These are phyloP conservation scores for Backusella sp. DNA, from an alignment of 192 early-diverging fungal genomes.

Conservation along the genomic window DNA sequence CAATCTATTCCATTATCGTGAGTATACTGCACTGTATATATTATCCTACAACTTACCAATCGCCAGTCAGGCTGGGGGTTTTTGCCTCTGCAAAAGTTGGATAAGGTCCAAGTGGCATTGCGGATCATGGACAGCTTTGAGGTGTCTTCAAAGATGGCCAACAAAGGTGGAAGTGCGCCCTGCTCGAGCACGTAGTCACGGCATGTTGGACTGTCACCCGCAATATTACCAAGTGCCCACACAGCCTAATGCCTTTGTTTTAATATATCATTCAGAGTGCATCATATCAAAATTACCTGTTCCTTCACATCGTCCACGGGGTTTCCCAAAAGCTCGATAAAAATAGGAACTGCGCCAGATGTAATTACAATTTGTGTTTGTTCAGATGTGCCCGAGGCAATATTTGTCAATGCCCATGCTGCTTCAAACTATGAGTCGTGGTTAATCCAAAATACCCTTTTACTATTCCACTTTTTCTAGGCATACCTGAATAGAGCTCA, in stretches of 20 bases:
- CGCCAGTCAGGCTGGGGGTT: constrained; percentile 70
- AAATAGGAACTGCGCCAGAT: constrained; percentile 46
- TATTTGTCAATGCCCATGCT: constrained; percentile 55
- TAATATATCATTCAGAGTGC: not conserved
- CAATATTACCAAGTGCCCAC: constrained; percentile 57
- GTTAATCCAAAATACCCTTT: not conserved
- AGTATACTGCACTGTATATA: too few species aligned
- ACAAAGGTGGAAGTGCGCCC: constrained; percentile 34
- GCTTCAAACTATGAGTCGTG: constrained; percentile 43
- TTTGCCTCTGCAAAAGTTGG: constrained; percentile 78
- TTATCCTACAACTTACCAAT: constrained; percentile 31
- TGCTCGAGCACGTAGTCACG: constrained; percentile 42
- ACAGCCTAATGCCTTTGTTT: constrained; percentile 27
- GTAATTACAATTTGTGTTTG: constrained; percentile 45
- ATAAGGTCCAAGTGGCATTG: constrained; percentile 79
- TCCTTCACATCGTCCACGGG: constrained; percentile 38
- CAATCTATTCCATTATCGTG: not conserved
- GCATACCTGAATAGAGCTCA: constrained; percentile 32
- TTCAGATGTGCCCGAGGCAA: constrained; percentile 43
- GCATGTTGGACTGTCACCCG: constrained; percentile 41
- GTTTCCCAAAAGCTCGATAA: constrained; percentile 40
- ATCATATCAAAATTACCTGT: constrained; percentile 30
- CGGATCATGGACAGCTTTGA: constrained; percentile 60
- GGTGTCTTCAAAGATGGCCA: constrained; percentile 30
- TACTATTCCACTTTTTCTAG: too few species aligned